Evolutionary conservation across 2,329 filamentous ascomycete genomes (phyloP).

Genomic region (Hypoxylon sp.): DNA sequence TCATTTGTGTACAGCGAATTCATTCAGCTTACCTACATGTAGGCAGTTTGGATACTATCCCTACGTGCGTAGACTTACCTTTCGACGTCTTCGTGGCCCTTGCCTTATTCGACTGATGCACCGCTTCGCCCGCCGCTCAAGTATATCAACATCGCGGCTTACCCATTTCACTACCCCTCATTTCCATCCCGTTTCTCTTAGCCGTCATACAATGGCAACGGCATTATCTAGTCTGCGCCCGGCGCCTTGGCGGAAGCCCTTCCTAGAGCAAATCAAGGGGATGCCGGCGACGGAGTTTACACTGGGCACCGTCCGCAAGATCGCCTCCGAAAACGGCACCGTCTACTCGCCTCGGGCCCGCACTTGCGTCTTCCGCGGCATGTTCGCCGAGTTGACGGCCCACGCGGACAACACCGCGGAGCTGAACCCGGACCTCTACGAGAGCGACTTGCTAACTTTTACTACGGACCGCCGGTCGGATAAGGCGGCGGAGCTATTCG

Average conservation of each 20-base stretch:
- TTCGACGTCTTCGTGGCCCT: neutral
- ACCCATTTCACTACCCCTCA: slow-evolving; percentile 40
- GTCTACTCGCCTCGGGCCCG: slow-evolving; percentile 71
- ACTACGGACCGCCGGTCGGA: slow-evolving; percentile 91
- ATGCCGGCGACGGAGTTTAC: slow-evolving; percentile 64
- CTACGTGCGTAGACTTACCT: neutral
- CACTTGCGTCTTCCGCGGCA: slow-evolving; percentile 86
- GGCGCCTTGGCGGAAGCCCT: slow-evolving; percentile 66
- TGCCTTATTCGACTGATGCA: slow-evolving; percentile 27
- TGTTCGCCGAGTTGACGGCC: slow-evolving; percentile 79
- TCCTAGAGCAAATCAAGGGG: slow-evolving; percentile 63
- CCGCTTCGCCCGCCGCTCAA: slow-evolving; percentile 21
- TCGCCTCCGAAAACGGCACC: slow-evolving; percentile 45
- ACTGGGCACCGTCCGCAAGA: slow-evolving; percentile 63
- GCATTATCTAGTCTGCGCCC: slow-evolving; percentile 46
- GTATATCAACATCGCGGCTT: slow-evolving; percentile 33
- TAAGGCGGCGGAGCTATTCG: slow-evolving; percentile 80
- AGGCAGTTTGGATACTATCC: too few species aligned
- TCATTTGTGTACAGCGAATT: neutral
- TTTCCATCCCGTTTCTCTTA: slow-evolving; percentile 8
- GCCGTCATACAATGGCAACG: slow-evolving; percentile 26
- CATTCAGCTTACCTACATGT: neutral
- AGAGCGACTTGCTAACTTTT: slow-evolving; percentile 83
- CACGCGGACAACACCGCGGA: slow-evolving; percentile 80
- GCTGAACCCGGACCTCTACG: slow-evolving; percentile 76